phyloP scores from a whole-genome alignment of 2,329 filamentous ascomycete species.

The Penicillium sp. region DNA sequence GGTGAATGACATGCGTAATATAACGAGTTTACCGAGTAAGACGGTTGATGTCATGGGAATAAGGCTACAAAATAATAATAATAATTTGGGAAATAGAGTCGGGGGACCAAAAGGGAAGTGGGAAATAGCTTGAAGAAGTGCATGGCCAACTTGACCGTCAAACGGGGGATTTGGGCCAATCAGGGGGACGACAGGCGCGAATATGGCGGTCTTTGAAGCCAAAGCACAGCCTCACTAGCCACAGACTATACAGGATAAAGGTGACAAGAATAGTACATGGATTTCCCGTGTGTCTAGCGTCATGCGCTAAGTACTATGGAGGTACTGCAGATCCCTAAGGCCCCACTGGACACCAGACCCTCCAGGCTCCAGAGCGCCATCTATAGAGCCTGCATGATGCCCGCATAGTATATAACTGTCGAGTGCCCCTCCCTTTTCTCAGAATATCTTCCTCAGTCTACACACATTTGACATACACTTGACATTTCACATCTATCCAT shows the following conservation, averaged over 20 bases:
- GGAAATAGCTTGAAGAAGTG: neutral
- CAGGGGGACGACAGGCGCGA: neutral
- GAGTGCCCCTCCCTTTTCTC: neutral
- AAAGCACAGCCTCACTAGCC: slow-evolving; percentile 10
- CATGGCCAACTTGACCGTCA: slow-evolving; percentile 1
- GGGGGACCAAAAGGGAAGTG: slow-evolving; percentile 1
- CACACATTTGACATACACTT: neutral
- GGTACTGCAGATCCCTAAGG: slow-evolving; percentile 3
- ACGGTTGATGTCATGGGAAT: neutral
- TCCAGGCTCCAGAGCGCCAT: slow-evolving; percentile 13
- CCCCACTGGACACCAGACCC: neutral
- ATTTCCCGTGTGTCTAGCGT: neutral
- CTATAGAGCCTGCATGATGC: slow-evolving; percentile 3
- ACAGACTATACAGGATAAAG: slow-evolving; percentile 5
- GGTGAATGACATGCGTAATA: slow-evolving; percentile 9
- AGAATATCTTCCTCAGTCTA: neutral
- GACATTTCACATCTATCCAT: neutral
- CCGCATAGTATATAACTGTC: neutral
- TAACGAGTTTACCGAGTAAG: neutral
- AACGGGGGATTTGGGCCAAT: slow-evolving; percentile 8
- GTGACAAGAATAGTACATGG: neutral
- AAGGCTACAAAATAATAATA: neutral
- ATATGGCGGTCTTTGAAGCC: slow-evolving; percentile 15
- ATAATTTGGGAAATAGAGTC: neutral
- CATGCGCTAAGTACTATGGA: slow-evolving; percentile 5